These are phyloP conservation scores for Lentinula boryana DNA, from an alignment of 768 basidiomycete genomes.

Conservation along the genomic window DNA sequence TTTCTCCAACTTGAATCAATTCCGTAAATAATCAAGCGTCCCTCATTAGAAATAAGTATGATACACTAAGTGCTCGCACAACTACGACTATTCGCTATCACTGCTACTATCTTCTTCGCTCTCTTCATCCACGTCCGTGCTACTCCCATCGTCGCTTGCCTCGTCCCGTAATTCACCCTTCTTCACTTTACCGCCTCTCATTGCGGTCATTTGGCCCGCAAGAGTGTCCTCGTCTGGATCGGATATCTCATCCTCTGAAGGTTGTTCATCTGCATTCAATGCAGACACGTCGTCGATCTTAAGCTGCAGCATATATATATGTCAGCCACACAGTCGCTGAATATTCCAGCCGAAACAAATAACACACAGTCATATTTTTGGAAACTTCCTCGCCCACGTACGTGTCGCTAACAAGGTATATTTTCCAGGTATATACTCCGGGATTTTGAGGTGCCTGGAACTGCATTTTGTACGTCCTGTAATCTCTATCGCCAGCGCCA, in stretches of 20 bases:
- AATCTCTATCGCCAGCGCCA: slow-evolving; percentile 43
- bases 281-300: slow-evolving; percentile 73
- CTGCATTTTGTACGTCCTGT: slow-evolving; percentile 83
- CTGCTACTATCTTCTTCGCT: slow-evolving; percentile 52
- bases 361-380: slow-evolving; percentile 64
- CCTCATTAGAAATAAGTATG: background rate
- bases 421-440: slow-evolving; percentile 85
- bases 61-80: background rate
- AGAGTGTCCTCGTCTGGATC: slow-evolving; percentile 96
- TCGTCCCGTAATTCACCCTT: slow-evolving; percentile 41
- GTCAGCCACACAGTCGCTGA: background rate
- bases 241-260: slow-evolving; percentile 87
- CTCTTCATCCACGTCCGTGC: slow-evolving; percentile 44
- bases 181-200: slow-evolving; percentile 88
- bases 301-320: slow-evolving; percentile 40
- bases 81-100: slow-evolving; percentile 35
- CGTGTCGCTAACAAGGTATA: slow-evolving; percentile 83
- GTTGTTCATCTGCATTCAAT: slow-evolving; percentile 49
- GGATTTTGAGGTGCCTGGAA: slow-evolving; percentile 90
- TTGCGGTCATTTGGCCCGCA: slow-evolving; percentile 96
- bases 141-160: slow-evolving; percentile 45
- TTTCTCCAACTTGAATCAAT: background rate
- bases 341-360: background rate
- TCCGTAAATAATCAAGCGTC: background rate
- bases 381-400: slow-evolving; percentile 77